Evolutionary conservation across 2,329 filamentous ascomycete genomes (phyloP).

Genomic region (Helminthosporium solani): DNA sequence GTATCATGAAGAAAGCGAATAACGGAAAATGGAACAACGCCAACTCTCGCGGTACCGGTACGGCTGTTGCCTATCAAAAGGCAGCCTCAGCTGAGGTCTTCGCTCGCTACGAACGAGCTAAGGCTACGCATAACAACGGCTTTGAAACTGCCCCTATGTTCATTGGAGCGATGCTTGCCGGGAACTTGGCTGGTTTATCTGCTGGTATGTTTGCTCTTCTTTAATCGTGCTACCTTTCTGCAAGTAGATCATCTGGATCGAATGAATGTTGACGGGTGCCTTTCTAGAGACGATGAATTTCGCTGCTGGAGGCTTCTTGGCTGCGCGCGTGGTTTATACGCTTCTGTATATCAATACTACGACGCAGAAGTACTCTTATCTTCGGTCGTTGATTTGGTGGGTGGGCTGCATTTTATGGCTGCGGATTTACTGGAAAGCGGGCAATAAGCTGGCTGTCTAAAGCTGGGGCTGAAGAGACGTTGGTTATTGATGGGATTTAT

Average conservation of each 20-base stretch:
- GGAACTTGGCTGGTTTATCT: conserved; percentile 39
- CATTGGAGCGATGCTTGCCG: conserved; percentile 46
- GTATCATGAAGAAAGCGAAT: conserved; percentile 11
- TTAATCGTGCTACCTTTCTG: not conserved
- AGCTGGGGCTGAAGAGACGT: not conserved
- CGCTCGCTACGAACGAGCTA: conserved; percentile 45
- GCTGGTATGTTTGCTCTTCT: conserved; percentile 10
- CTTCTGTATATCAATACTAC: conserved; percentile 23
- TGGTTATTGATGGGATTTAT: not conserved
- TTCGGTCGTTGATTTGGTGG: conserved; percentile 18
- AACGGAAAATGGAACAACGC: conserved; percentile 43
- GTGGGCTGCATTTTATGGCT: conserved; percentile 12
- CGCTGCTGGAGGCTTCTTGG: conserved; percentile 16
- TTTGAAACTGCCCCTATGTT: conserved; percentile 51
- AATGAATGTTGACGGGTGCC: conserved; percentile 2
- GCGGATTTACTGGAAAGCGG: conserved; percentile 23
- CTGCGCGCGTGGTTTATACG: conserved; percentile 22
- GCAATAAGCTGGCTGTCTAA: conserved; percentile 15
- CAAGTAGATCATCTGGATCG: no score
- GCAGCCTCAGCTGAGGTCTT: conserved; percentile 33
- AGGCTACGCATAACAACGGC: conserved; percentile 48
- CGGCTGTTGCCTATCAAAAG: conserved; percentile 34
- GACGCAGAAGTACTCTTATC: conserved; percentile 17
- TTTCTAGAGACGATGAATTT: conserved; percentile 25
- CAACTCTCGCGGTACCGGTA: conserved; percentile 41